Base-by-base conservation (phyloP, 805 yeast genomes). In the Candida coquimbonensis region DNA sequence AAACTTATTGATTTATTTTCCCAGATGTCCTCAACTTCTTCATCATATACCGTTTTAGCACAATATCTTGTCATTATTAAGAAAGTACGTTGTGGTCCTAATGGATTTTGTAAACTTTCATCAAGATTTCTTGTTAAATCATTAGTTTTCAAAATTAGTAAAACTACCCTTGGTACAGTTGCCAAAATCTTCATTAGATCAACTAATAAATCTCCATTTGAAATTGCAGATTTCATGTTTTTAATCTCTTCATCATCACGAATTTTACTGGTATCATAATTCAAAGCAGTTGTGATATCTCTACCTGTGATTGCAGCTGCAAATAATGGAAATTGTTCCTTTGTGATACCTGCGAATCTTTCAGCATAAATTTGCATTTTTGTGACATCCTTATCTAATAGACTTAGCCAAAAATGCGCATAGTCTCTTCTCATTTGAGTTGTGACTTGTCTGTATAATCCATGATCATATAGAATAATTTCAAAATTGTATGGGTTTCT, bases 231-330 rank as follows among this genome's bases (percentile, higher is more conserved):
- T 39, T 83, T 80, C 86, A 93, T 90, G 27, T 68, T 72, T 6
- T 64, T 68, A 35, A 85, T 75, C 62, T 93, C 99, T 1, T 69
- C 72, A 0, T 73, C 69, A 19, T 77, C 66, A 43, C 96, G 72
- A 0, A 65, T 59, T 29, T 74, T 64, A 13, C 74, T 66, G 16
- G 84, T 73, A 50, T 86, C 83, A 43, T 83, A 80, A 50, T 74
- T 73, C 44, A 85, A 60, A 0, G 95, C 91, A 45, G 80, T 78
- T 19, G 83, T 80, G 24, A 85, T 86, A 55, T 90, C 95, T 47
- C 99, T 72, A 1, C 99, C 99, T 0, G 99, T 93, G 38, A 93
- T 81, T 2, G 98, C 97, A 1, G 96, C 89, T 1, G 95, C 86
- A 60, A 93, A 84, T 12, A 93, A 69, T 21, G 85, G 83, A 66